Evolutionary conservation across 306 rosid species (phyloP), one percentile per base, ranked within the genome.

Genomic region (Hippophae gyantsensis): DNA sequence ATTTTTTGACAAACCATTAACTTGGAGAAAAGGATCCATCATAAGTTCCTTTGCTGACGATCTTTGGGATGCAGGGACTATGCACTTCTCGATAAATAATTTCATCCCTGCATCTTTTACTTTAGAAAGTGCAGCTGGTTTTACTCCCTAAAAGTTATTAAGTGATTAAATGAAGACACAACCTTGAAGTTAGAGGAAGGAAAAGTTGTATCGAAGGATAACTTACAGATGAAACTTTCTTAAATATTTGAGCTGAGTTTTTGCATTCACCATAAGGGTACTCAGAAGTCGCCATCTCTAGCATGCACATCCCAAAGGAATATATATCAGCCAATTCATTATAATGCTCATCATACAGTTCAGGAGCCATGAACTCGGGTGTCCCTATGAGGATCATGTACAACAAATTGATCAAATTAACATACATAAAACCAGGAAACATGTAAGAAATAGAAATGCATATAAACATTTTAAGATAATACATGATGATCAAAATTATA

Each of bases 311-410:
- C 63, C 98, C 98, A 67, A 92, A 92, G 71, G 98, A 87, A 81
- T 87, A 92, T 54, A 87, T 69, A 74, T 92, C 98, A n/a, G 82
- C 93, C 52, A 87, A 89, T 74, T 85, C 96, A 66, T 85, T 78
- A 42, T 92, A 92, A 54, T 92, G 89, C 68, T 87, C 98, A 2
- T 92, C 98, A 38, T 92, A 92, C 56, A 92, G 96, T 81, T 92
- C 98, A 0, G 98, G 98, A 51, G 96, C 98, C 98, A 90, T 90
- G 75, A 90, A 90, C 64, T 90, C 98, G 0, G 95, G 98, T 10
- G 98, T 87, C 50, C 98, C 93, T 87, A 76, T 11, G 47, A 63
- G 60, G 18, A 52, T 68, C 60, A 6, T 43, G 62, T 26, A 62
- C 1, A 26, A 32, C 54, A 26, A 48, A 50, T n/a, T 12, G 23